These are phyloP conservation scores for Amphicarpaea edgeworthii DNA, from an alignment of 306 rosid genomes.

Conservation along the genomic window DNA sequence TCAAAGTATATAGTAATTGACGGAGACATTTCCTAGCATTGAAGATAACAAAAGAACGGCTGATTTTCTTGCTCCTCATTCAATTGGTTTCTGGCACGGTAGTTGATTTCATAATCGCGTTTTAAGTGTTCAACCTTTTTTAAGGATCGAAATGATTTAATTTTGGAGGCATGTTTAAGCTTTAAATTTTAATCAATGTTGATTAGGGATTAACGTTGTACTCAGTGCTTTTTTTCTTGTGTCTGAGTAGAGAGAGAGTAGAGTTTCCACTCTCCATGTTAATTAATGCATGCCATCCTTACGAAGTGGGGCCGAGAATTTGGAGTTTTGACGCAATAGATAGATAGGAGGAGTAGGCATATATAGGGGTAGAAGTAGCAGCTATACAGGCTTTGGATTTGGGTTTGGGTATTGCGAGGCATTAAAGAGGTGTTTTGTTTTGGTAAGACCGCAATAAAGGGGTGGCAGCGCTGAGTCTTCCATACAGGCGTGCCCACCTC, in stretches of 20 bases:
- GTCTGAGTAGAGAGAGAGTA: too few relatives aligned
- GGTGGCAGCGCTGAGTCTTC: conserved; percentile 6
- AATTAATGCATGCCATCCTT: not conserved
- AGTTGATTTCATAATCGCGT: not conserved
- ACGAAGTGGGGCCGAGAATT: conserved; percentile 17
- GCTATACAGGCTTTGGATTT: conserved; percentile 3
- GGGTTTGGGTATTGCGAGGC: too few relatives aligned
- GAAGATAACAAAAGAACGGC: not conserved
- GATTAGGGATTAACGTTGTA: not conserved
- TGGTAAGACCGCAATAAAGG: conserved; percentile 40
- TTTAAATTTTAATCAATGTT: not conserved
- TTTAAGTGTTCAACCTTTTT: not conserved
- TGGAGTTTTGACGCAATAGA: conserved; percentile 25
- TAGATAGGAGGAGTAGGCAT: not conserved
- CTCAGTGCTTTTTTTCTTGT: too few relatives aligned
- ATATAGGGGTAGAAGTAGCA: not conserved
- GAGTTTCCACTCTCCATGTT: not conserved
- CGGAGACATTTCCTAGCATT: not conserved
- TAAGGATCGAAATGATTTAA: too few relatives aligned
- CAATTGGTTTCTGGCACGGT: not conserved
- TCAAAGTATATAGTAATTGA: not conserved
- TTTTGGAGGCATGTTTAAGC: not conserved
- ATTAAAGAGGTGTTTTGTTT: conserved; percentile 28
- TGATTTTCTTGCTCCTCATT: not conserved
- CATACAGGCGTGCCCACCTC: not conserved